phyloP scores from a whole-genome alignment of 2,329 filamentous ascomycete species.

The Paecilomyces sp. region DNA sequence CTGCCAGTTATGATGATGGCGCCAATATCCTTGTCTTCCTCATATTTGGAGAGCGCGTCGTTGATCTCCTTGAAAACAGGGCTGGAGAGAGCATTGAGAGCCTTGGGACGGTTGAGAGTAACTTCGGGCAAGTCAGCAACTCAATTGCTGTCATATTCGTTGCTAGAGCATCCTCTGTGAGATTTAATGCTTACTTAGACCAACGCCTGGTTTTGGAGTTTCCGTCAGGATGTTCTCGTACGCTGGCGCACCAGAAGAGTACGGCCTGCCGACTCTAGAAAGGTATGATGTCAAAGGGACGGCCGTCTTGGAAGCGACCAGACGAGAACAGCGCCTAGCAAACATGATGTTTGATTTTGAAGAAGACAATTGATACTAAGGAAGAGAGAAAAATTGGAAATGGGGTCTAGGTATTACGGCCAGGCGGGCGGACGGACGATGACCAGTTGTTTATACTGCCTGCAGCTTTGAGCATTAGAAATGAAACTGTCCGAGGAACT shows the following conservation, averaged over 20 bases:
- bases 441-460: neutral
- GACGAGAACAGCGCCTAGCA: conserved; percentile 48
- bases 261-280: conserved; percentile 24
- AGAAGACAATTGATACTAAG: neutral
- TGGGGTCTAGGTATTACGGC: neutral
- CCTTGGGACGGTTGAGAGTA: conserved; percentile 88
- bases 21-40: conserved; percentile 60
- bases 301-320: conserved; percentile 50
- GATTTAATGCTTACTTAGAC: conserved; percentile 58
- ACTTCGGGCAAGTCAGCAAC: conserved; percentile 46
- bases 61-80: conserved; percentile 89
- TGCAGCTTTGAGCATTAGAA: neutral
- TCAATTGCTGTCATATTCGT: neutral
- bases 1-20: conserved; percentile 84
- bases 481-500: neutral
- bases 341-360: conserved; percentile 23
- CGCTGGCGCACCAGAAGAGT: conserved; percentile 36
- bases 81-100: conserved; percentile 86
- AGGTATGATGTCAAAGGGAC: conserved; percentile 29
- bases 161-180: neutral
- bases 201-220: conserved; percentile 79
- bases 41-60: conserved; percentile 63
- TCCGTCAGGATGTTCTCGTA: conserved; percentile 83
- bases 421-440: neutral
- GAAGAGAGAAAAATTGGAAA: neutral